Conservation (phyloP, 768 basidiomycete species). For the Boletus eberwhitei region DNA sequence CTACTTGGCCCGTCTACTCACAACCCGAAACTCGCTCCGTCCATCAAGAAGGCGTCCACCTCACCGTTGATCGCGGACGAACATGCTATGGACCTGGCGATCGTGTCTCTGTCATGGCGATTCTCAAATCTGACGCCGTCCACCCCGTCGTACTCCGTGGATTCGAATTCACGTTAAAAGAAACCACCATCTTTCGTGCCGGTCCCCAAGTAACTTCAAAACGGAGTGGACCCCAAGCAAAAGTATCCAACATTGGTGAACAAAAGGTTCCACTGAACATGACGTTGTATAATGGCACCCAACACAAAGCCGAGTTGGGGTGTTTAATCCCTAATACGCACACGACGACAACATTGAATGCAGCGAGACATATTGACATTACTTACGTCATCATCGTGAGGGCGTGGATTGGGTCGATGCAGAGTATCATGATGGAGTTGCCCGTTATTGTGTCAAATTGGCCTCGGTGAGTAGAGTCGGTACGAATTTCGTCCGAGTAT, state of each 20-base stretch:
- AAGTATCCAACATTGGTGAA: slow-evolving; percentile 56
- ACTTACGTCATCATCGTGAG: slow-evolving; percentile 75
- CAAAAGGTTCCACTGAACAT: slow-evolving; percentile 69
- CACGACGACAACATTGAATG: slow-evolving; percentile 76
- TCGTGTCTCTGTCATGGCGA: slow-evolving; percentile 66
- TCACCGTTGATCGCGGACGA: slow-evolving; percentile 70
- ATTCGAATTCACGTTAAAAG: slow-evolving; percentile 78
- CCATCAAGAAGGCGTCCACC: slow-evolving; percentile 63
- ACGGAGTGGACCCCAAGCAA: slow-evolving; percentile 57
- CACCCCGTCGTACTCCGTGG: slow-evolving; percentile 73
- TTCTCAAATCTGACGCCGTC: slow-evolving; percentile 66
- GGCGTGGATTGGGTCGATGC: slow-evolving; percentile 69
- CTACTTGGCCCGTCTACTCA: slow-evolving; percentile 88
- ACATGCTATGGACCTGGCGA: slow-evolving; percentile 89
- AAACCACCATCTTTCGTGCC: slow-evolving; percentile 72
- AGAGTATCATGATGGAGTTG: slow-evolving; percentile 65
- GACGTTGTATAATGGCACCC: slow-evolving; percentile 69
- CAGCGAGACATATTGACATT: slow-evolving; percentile 83
- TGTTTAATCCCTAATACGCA: slow-evolving; percentile 70
- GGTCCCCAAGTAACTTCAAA: slow-evolving; percentile 49
- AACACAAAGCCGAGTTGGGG: slow-evolving; percentile 68
- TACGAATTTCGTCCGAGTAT: background rate
- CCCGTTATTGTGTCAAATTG: slow-evolving; percentile 84
- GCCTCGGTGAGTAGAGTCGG: slow-evolving; percentile 57
- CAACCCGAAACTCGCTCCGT: slow-evolving; percentile 71